Conservation (phyloP, 2,329 filamentous ascomycete species). For the Pseudovirgaria hyperparasitica region DNA sequence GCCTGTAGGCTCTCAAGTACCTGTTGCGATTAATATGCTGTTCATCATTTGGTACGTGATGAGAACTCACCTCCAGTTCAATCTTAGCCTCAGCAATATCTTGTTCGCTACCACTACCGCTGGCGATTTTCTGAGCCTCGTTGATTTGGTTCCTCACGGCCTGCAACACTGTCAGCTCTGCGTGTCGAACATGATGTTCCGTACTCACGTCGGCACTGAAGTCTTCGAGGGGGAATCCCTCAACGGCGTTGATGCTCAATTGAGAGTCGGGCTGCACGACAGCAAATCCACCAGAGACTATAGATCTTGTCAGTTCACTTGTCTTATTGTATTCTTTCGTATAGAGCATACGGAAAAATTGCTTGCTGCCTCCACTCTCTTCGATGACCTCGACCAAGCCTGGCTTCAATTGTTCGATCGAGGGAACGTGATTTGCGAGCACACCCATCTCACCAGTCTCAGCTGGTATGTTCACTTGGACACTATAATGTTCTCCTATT, state of each 20-base stretch:
- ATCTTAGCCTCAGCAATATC: conserved; percentile 99
- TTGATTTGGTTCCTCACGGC: conserved; percentile 79
- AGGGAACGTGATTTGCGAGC: conserved; percentile 95
- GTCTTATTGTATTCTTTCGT: background rate
- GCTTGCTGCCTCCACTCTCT: conserved; percentile 81
- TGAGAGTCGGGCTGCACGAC: conserved; percentile 89
- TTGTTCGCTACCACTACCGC: conserved; percentile 83
- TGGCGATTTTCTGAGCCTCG: conserved; percentile 91
- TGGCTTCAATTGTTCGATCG: conserved; percentile 97
- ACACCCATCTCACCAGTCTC: conserved; percentile 99
- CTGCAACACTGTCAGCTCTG: conserved; percentile 22
- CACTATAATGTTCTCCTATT: conserved; percentile 37
- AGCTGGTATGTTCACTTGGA: conserved; percentile 98
- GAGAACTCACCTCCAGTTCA: conserved; percentile 72
- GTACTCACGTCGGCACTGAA: conserved; percentile 68
- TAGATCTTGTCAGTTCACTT: conserved; percentile 4
- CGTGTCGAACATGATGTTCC: background rate
- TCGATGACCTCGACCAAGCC: conserved; percentile 91
- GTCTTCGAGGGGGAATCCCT: conserved; percentile 88
- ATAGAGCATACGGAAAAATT: conserved; percentile 81
- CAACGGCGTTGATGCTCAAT: conserved; percentile 96
- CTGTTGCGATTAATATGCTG: conserved; percentile 35
- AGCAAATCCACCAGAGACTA: conserved; percentile 94
- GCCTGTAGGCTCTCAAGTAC: conserved; percentile 75
- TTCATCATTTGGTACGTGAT: conserved; percentile 20